These are phyloP conservation scores for Populus tremula DNA, from an alignment of 345 rosid species.

Conservation along the genomic window DNA sequence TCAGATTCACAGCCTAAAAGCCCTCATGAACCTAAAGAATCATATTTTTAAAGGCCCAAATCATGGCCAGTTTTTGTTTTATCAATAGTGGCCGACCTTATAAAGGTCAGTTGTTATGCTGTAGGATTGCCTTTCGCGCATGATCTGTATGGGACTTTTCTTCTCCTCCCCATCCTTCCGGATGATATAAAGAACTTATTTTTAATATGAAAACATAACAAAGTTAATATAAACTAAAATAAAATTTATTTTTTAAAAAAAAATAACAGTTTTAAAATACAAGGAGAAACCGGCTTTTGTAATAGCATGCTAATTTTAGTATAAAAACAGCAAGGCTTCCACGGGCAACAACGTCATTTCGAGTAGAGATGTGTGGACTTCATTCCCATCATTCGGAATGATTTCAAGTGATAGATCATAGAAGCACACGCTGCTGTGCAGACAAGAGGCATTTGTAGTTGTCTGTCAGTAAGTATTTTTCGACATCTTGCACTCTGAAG, in stretches of 20 bases:
- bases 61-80: not conserved
- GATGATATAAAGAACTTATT: too few species aligned
- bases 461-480: not conserved
- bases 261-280: too few species aligned
- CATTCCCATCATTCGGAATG: conserved; percentile 12
- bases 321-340: not conserved
- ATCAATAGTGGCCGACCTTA: not conserved
- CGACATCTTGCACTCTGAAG: not conserved
- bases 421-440: not conserved
- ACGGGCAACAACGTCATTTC: not conserved
- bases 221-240: too few species aligned
- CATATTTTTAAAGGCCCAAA: not conserved
- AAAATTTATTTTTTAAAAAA: too few species aligned
- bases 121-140: not conserved
- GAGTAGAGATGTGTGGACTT: not conserved
- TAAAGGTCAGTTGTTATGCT: not conserved
- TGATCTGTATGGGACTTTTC: not conserved
- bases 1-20: not conserved
- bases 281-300: too few species aligned
- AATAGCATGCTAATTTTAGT: too few species aligned
- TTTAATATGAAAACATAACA: too few species aligned
- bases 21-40: not conserved
- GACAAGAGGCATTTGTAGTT: not conserved
- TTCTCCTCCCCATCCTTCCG: not conserved
- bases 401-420: conserved; percentile 1